A percentile compares a stretch with the other conserved stretches of the same genome.
These are phyloP conservation scores for Leccinum olivaceopallidum DNA, from an alignment of 768 basidiomycete genomes.

Conservation along the genomic window DNA sequence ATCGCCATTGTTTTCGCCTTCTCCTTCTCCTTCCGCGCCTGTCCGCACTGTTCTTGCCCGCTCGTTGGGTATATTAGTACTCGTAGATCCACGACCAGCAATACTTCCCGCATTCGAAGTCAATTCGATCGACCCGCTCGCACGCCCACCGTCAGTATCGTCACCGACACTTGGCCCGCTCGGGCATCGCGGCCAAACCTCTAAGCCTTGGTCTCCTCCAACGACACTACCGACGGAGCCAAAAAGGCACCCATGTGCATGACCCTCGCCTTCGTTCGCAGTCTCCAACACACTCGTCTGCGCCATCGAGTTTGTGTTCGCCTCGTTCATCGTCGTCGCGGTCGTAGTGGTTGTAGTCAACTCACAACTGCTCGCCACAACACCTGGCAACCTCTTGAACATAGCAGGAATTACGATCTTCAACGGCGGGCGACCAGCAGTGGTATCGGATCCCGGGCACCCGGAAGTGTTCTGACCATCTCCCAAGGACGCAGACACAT, in stretches of 20 bases:
- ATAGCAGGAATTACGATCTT: conserved; percentile 6
- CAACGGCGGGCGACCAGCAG: background rate
- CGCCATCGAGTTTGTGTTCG: background rate
- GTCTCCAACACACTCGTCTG: background rate
- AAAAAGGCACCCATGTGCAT: background rate
- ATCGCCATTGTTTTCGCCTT: background rate
- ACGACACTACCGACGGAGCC: background rate
- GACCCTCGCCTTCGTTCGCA: background rate
- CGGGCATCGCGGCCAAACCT: background rate
- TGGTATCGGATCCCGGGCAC: background rate
- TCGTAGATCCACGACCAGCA: background rate
- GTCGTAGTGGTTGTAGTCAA: background rate
- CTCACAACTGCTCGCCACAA: background rate
- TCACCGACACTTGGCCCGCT: background rate
- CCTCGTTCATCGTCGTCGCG: background rate
- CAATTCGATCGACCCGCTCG: background rate
- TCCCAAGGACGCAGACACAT: background rate
- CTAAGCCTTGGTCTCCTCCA: background rate
- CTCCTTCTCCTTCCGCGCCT: background rate
- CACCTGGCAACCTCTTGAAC: background rate
- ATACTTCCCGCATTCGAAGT: background rate
- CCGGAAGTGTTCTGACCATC: background rate
- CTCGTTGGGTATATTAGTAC: background rate
- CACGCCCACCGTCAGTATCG: background rate
- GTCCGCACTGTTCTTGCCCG: background rate